Evolutionary conservation across 306 rosid genomes (phyloP), one percentile per base, ranked within the genome.

Genomic region (Rubus idaeus): DNA sequence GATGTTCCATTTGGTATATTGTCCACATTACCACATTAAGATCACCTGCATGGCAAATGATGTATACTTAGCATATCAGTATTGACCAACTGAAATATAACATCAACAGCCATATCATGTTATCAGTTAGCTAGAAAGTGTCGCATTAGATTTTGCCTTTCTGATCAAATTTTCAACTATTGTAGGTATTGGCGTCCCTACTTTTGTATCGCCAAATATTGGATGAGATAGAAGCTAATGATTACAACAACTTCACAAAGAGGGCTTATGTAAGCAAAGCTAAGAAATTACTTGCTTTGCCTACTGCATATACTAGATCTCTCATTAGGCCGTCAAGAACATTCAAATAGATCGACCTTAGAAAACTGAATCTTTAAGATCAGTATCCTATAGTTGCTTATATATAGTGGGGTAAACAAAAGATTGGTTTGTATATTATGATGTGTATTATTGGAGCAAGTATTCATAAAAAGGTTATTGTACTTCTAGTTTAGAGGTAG

Each of bases 211-310:
- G 96, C 7, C 87, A 82, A 77, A 92, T 92, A 81, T 82, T 92
- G 84, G 96, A 92, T 16, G 97, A 92, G 83, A 87, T 92, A 30
- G 97, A 92, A 84, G 93, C 90, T 9, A 92, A 92, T 71, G 96
- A 90, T 73, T 92, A 86, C 83, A 86, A 92, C 83, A 92, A 82
- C 84, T 92, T 90, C 83, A 88, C 97, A 1, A 77, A 72, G 73
- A 87, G 96, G 76, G 96, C 97, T 11, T 88, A 86, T 83, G 97
- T 92, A 68, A 64, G 96, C 88, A 92, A 92, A 78, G 79, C 80
- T 65, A 92, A 92, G 88, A 92, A 92, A 82, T 60, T 92, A 12
- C 79, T 90, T 66, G 82, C 85, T 30, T 82, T 92, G 70, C 97
- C 97, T n/a, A 58, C 70, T 73, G 93, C 97, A 1, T 91, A 85